phyloP scores from a whole-genome alignment of 306 rosid species.

The Pterocarpus macrocarpus region DNA sequence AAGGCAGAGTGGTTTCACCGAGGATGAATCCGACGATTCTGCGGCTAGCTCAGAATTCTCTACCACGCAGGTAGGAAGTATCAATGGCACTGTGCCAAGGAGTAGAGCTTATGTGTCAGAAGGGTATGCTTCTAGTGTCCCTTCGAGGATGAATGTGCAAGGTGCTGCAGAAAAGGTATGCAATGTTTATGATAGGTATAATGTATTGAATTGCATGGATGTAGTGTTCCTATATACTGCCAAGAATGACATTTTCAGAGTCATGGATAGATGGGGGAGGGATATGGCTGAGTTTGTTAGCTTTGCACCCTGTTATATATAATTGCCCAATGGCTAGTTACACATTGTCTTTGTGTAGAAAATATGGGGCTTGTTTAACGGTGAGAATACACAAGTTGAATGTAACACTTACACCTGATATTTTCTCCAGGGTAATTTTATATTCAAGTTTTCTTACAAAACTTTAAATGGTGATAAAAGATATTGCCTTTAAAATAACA shows the following conservation, averaged over 20 bases:
- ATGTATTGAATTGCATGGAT: conserved; percentile 23
- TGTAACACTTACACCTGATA: background rate
- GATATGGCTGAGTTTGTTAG: background rate
- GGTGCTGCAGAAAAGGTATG: conserved; percentile 70
- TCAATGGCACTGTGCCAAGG: conserved; percentile 69
- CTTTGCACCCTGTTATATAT: conserved; percentile 20
- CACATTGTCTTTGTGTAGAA: background rate
- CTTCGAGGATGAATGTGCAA: conserved; percentile 65
- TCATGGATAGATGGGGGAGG: conserved; percentile 17
- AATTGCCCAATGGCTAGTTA: conserved; percentile 8
- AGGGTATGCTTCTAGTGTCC: conserved; percentile 80
- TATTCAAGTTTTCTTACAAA: background rate
- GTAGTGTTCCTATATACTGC: background rate
- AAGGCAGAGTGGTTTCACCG: conserved; percentile 69
- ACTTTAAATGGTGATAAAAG: background rate
- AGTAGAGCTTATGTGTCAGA: conserved; percentile 71
- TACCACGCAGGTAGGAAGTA: conserved; percentile 80
- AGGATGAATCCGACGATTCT: conserved; percentile 91
- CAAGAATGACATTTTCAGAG: background rate
- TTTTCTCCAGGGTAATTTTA: background rate
- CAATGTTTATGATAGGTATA: conserved; percentile 16
- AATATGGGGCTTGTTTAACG: background rate
- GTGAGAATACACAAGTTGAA: background rate
- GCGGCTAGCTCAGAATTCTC: conserved; percentile 93
- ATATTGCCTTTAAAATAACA: background rate